A percentile compares a stretch with the other conserved stretches of the same genome.
These are phyloP conservation scores for Geotrichum ghanense DNA, from an alignment of 805 yeast genomes.

Conservation along the genomic window DNA sequence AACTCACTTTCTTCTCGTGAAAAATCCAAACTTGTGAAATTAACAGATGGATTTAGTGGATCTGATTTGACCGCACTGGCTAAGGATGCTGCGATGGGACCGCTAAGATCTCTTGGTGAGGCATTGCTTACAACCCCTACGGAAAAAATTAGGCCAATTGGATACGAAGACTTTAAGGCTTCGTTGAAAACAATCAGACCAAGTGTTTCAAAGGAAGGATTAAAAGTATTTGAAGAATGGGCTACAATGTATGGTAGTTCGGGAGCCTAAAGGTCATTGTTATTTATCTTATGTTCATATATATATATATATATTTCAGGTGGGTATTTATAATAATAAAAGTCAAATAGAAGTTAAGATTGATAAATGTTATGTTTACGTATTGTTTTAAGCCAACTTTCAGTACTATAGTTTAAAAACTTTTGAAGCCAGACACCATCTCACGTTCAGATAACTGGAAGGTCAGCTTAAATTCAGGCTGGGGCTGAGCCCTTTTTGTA, in stretches of 20 bases:
- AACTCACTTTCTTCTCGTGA: constrained; percentile 59
- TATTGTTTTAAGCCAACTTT: too few relatives aligned
- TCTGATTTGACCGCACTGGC: constrained; percentile 89
- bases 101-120: constrained; percentile 82
- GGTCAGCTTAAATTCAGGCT: too few relatives aligned
- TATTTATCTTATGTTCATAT: too few relatives aligned
- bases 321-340: too few relatives aligned
- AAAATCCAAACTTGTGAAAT: constrained; percentile 41
- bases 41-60: constrained; percentile 84
- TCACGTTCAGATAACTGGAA: too few relatives aligned
- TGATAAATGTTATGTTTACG: too few relatives aligned
- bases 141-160: constrained; percentile 67
- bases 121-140: constrained; percentile 56
- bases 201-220: constrained; percentile 75
- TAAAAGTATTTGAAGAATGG: constrained; percentile 79
- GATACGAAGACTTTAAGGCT: constrained; percentile 56
- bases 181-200: constrained; percentile 77
- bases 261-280: constrained; percentile 44
- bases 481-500: too few relatives aligned
- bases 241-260: constrained; percentile 76
- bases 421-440: too few relatives aligned
- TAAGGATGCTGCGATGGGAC: constrained; percentile 98
- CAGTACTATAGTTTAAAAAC: too few relatives aligned
- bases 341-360: too few relatives aligned
- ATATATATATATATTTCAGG: too few relatives aligned